Evolutionary conservation across 768 basidiomycete genomes (phyloP).

Genomic region (Trametes cingulata): DNA sequence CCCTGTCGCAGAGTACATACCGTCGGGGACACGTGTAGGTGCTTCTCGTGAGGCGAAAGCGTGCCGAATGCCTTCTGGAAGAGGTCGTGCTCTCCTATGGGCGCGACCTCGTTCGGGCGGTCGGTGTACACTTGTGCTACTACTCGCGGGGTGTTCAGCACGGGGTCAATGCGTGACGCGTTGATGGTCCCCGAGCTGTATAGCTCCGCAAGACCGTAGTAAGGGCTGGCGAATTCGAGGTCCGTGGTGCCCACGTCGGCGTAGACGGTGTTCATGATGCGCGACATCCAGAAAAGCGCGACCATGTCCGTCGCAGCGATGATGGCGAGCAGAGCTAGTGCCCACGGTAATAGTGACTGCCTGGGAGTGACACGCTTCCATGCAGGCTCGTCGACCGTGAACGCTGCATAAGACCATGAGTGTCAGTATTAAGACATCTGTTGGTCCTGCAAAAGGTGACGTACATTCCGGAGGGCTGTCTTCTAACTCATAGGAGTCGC

Average conservation of each 20-base stretch:
- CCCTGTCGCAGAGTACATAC: constrained; percentile 9
- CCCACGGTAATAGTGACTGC: not conserved
- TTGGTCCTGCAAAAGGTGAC: not conserved
- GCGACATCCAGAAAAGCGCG: constrained; percentile 17
- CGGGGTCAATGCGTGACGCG: constrained; percentile 22
- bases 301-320: constrained; percentile 8
- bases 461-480: not conserved
- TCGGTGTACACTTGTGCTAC: constrained; percentile 25
- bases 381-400: not conserved
- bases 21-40: constrained; percentile 21
- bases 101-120: constrained; percentile 23
- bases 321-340: constrained; percentile 11
- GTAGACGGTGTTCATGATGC: constrained; percentile 14
- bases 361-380: not conserved
- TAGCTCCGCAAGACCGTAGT: constrained; percentile 30
- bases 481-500: constrained; percentile 1
- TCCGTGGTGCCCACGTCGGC: constrained; percentile 12
- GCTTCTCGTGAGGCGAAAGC: constrained; percentile 26
- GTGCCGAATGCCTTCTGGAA: constrained; percentile 21
- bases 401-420: not conserved
- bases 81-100: constrained; percentile 24
- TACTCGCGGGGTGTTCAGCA: constrained; percentile 25
- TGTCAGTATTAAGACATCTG: not conserved
- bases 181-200: constrained; percentile 23
- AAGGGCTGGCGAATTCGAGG: constrained; percentile 26